Evolutionary conservation across 352 stramenopile species (phyloP).

Genomic region (Phytophthora meadii): DNA sequence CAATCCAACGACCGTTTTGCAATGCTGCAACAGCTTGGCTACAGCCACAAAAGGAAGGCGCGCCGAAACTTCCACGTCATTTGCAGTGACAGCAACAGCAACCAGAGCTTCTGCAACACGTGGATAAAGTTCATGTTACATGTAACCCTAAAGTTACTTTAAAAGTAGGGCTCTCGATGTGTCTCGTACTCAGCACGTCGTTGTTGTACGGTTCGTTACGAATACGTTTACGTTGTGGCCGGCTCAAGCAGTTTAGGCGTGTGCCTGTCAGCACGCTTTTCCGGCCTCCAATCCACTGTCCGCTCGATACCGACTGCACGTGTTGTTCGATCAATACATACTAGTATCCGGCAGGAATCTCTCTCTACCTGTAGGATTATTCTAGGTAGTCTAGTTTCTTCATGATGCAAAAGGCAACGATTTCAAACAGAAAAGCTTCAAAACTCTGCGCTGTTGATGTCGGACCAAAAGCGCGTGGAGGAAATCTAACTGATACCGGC

Average conservation of each 20-base stretch:
- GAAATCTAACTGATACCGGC: slow-evolving; percentile 10
- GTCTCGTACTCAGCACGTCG: background rate
- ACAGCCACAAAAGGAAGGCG: slow-evolving; percentile 15
- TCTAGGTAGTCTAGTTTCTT: background rate
- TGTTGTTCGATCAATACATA: background rate
- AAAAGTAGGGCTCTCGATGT: no score
- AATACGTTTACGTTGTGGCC: background rate
- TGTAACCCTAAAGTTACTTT: no score
- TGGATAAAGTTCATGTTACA: no score
- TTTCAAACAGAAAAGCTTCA: background rate
- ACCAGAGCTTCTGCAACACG: no score
- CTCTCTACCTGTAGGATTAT: no score
- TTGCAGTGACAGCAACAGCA: no score
- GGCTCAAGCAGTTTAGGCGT: background rate
- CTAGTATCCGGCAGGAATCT: no score
- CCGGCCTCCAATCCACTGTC: background rate
- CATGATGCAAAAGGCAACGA: no score
- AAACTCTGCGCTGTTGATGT: slow-evolving; percentile 8
- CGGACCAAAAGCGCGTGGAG: slow-evolving; percentile 6
- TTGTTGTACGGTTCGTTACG: background rate
- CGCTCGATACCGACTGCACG: background rate
- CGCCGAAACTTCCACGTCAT: slow-evolving; percentile 5
- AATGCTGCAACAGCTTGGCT: slow-evolving; percentile 10
- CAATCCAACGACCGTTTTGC: slow-evolving; percentile 15
- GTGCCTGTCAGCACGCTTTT: background rate